Evolutionary conservation across 768 basidiomycete genomes (phyloP), one percentile per base, ranked within the genome.

Genomic region (Tricholoma sp.): DNA sequence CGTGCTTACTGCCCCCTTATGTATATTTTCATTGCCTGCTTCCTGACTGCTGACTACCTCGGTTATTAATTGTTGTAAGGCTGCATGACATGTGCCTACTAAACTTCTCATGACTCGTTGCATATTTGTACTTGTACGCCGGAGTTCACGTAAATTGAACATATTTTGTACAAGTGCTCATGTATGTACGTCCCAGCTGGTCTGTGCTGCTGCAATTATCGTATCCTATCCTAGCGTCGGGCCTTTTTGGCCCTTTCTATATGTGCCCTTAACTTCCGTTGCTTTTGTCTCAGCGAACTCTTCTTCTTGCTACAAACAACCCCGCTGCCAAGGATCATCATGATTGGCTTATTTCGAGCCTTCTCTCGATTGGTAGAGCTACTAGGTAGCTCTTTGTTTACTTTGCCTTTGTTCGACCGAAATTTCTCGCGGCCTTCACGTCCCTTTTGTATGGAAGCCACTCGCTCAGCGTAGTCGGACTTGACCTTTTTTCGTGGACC

Each of bases 391-490:
- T 77, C 91, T 68, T 92, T 93, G 57, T 84, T 91, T 72, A 91
- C 89, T 77, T 95, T 94, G n/a, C 93, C 94, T 74, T 89, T 96
- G 61, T 82, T 73, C 37, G 89, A 90, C 18, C 91, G 91, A 67
- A 86, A 97, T 74, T 95, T 96, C 68, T 96, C 95, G 50, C 96
- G 81, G 0, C 94, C 96, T 70, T 98, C 95, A 37, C 95, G 82
- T 0, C 96, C 96, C 68, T 93, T 91, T 66, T 89, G 85, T 59
- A 98, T 89, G 7, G 87, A 89, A 4, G 90, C 95, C 72, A 98
- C 81, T 17, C 96, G 88, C 65, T 95, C 95, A 54, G 91, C 91
- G 68, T 98, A 98, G 67, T 91, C 88, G 1, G 91, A 84, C 72
- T 98, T 99, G 33, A 80, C 78, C 76, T 94, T 96, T 75, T 98